phyloP scores from a whole-genome alignment of 2,329 filamentous ascomycete species.

The Teratosphaeria pseudoeucalypti region DNA sequence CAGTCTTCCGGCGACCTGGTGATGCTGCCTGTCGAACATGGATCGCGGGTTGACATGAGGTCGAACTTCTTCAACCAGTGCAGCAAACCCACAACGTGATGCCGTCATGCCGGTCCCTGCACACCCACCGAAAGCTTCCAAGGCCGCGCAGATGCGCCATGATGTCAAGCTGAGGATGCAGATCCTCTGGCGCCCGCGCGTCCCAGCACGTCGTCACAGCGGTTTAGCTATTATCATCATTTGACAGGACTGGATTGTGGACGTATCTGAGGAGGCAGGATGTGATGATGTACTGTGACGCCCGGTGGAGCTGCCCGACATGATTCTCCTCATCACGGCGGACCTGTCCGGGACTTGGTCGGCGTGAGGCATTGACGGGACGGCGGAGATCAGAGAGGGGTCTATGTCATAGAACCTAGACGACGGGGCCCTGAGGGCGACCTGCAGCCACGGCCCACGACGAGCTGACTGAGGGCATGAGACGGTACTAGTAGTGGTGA shows the following conservation, averaged over 20 bases:
- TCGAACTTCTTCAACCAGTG: neutral
- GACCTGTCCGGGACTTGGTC: neutral
- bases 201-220: neutral
- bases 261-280: neutral
- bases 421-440: neutral
- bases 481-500: neutral
- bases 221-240: too few species aligned
- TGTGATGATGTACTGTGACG: neutral
- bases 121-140: neutral
- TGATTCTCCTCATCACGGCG: neutral
- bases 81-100: neutral
- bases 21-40: neutral
- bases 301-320: neutral
- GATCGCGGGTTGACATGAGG: neutral
- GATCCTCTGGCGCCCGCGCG: neutral
- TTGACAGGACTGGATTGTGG: neutral
- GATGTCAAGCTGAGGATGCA: neutral
- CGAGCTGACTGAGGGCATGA: neutral
- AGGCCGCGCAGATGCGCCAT: neutral
- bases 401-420: neutral
- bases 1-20: neutral
- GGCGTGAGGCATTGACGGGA: neutral
- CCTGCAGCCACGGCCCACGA: neutral
- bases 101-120: neutral
- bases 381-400: too few species aligned